Evolutionary conservation across 2,329 filamentous ascomycete species (phyloP), one percentile per base, ranked within the genome.

Genomic region (Talaromyces sp.): DNA sequence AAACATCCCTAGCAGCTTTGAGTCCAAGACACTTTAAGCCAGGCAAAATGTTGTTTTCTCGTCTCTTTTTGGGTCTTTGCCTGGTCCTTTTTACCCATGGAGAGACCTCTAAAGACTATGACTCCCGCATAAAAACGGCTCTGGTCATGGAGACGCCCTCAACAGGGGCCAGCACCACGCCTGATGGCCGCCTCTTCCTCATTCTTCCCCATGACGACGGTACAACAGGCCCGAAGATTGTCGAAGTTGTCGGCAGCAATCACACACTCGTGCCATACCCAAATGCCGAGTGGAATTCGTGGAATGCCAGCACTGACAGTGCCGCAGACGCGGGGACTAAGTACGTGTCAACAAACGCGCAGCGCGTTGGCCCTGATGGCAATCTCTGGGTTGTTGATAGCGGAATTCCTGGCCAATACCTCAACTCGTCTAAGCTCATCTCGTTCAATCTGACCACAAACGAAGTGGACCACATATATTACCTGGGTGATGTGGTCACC

Each of bases 371-470:
- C 5, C 63, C 63, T 2, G 61, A 64, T 38, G 63, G 63, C 17
- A 56, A 62, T 11, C 55, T 64, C 32, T 64, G 63, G 63, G 56
- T 64, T 17, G 61, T 64, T n/a, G 63, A 64, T 46, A 58, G 56
- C 21, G 63, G 63, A 7, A 19, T n/a, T 38, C n/a, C 32, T n/a
- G 14, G n/a, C 31, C 35, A 38, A 10, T 19, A 24, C 3, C 54
- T 38, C 2, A 21, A 12, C 26, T 50, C 54, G 0, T 51, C 61
- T 11, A 77, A 76, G 62, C 66, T 77, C 10, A 65, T 77, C 1
- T 60, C 61, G 8, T 63, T 75, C 26, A 68, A 76, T 60, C 41
- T 74, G 5, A 70, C 64, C 3, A 73, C 69, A 11, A 72, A 77
- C 61, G 54, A 63, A 14, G 72, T 75, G 11, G 64, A 65, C n/a